These are phyloP conservation scores for Botrytis elliptica DNA, from an alignment of 2,329 filamentous ascomycete species.

Conservation along the genomic window DNA sequence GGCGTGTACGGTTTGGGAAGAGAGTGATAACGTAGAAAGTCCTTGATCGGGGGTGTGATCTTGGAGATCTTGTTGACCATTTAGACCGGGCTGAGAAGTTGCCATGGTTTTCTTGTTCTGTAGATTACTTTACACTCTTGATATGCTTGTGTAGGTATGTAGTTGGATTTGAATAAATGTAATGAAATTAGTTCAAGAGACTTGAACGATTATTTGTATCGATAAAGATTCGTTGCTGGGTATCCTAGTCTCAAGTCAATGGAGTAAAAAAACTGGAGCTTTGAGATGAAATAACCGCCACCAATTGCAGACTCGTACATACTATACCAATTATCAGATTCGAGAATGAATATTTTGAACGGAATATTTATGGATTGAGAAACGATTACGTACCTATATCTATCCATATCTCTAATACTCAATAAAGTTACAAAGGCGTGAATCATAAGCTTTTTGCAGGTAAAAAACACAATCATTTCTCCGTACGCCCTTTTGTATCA, in stretches of 20 bases:
- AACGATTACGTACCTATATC: background rate
- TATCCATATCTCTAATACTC: background rate
- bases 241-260: background rate
- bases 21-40: conserved; percentile 49
- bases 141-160: background rate
- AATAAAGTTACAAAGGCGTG: background rate
- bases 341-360: background rate
- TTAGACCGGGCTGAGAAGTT: conserved; percentile 22
- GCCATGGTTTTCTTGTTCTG: conserved; percentile 26
- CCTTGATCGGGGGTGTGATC: conserved; percentile 23
- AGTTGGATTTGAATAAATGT: background rate
- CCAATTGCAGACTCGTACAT: background rate
- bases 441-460: background rate
- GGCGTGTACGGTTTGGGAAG: conserved; percentile 76
- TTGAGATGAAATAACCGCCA: background rate
- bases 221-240: background rate
- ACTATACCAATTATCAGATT: background rate
- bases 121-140: background rate
- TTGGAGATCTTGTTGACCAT: conserved; percentile 25
- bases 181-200: background rate
- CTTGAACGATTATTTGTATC: background rate
- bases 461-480: background rate
- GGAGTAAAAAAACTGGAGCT: conserved; percentile 3
- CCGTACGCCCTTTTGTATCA: background rate
- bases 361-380: background rate